Conservation (phyloP, 2,329 filamentous ascomycete genomes). For the Aspergillus brunneoviolaceus region DNA sequence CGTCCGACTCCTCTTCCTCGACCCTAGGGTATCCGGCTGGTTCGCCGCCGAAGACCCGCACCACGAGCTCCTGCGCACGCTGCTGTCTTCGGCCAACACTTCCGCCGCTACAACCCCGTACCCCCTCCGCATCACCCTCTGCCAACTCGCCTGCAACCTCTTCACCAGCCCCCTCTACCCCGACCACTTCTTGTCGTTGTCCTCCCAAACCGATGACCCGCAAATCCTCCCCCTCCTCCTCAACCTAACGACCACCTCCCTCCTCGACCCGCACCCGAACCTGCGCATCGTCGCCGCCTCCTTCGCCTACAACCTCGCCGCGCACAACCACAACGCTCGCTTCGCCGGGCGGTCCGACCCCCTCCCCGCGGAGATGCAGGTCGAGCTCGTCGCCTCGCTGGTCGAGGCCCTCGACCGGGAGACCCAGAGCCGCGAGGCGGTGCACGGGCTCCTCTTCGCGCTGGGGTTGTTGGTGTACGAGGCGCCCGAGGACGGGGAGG, state of each 20-base stretch:
- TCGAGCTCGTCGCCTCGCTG: slow-evolving; percentile 78
- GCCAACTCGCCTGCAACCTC: slow-evolving; percentile 82
- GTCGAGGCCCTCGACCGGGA: slow-evolving; percentile 68
- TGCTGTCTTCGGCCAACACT: slow-evolving; percentile 51
- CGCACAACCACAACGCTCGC: slow-evolving; percentile 66
- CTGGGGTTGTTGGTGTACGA: slow-evolving; percentile 75
- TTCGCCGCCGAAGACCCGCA: slow-evolving; percentile 70
- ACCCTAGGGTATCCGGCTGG: slow-evolving; percentile 75
- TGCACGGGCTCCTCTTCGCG: slow-evolving; percentile 74
- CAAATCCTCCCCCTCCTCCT: slow-evolving; percentile 60
- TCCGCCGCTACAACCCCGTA: slow-evolving; percentile 62
- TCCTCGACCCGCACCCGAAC: slow-evolving; percentile 75
- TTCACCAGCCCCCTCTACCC: slow-evolving; percentile 74
- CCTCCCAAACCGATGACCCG: slow-evolving; percentile 55
- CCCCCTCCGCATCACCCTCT: slow-evolving; percentile 72
- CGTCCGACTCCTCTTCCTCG: slow-evolving; percentile 72
- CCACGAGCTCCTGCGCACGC: slow-evolving; percentile 61
- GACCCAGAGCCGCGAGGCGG: slow-evolving; percentile 60
- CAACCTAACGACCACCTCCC: slow-evolving; percentile 69
- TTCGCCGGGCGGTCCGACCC: slow-evolving; percentile 57
- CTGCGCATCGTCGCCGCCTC: slow-evolving; percentile 79
- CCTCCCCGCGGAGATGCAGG: slow-evolving; percentile 68
- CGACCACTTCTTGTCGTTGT: slow-evolving; percentile 66
- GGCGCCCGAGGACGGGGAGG: slow-evolving; percentile 66
- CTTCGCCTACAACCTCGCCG: slow-evolving; percentile 77